Percentiles rank a stretch among this genome's conserved stretches.
Evolutionary conservation across 2,329 filamentous ascomycete species (phyloP).

Genomic region (Phialophora chinensis): DNA sequence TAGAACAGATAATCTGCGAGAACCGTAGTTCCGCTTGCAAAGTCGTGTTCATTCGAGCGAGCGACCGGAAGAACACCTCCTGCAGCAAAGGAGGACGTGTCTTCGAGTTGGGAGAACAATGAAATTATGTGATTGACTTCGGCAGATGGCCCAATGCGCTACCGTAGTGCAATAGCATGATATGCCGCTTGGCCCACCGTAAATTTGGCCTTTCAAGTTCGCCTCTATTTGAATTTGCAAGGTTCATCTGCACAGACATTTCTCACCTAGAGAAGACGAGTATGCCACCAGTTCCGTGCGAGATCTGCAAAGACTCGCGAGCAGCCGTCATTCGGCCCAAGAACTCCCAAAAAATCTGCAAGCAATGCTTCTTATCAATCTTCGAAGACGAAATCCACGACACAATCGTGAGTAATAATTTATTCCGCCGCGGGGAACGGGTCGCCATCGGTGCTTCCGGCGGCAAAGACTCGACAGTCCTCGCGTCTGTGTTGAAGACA

Average conservation of each 20-base stretch:
- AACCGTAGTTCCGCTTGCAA: constrained; percentile 39
- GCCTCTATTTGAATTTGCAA: not conserved
- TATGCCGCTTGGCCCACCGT: constrained; percentile 6
- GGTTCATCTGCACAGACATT: not conserved
- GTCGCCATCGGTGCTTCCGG: constrained; percentile 96
- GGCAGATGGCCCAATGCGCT: not conserved
- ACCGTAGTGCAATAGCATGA: not conserved
- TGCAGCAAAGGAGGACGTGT: not conserved
- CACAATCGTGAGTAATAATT: constrained; percentile 79
- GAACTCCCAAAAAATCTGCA: constrained; percentile 92
- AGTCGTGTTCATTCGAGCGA: constrained; percentile 38
- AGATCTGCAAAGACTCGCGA: constrained; percentile 74
- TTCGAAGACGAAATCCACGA: constrained; percentile 96
- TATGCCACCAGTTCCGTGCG: constrained; percentile 81
- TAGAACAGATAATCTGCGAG: constrained; percentile 29
- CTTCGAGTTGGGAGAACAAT: not conserved
- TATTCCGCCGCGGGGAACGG: constrained; percentile 83
- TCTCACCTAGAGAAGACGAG: not conserved
- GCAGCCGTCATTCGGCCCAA: constrained; percentile 93
- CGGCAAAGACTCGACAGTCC: constrained; percentile 95
- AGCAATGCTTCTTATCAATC: constrained; percentile 79
- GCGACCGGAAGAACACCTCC: constrained; percentile 7
- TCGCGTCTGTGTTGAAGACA: constrained; percentile 92
- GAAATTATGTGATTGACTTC: constrained; percentile 9
- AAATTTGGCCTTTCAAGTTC: not conserved